These are phyloP conservation scores for Pseudoturritis turrita DNA, from an alignment of 345 rosid species.

Conservation along the genomic window DNA sequence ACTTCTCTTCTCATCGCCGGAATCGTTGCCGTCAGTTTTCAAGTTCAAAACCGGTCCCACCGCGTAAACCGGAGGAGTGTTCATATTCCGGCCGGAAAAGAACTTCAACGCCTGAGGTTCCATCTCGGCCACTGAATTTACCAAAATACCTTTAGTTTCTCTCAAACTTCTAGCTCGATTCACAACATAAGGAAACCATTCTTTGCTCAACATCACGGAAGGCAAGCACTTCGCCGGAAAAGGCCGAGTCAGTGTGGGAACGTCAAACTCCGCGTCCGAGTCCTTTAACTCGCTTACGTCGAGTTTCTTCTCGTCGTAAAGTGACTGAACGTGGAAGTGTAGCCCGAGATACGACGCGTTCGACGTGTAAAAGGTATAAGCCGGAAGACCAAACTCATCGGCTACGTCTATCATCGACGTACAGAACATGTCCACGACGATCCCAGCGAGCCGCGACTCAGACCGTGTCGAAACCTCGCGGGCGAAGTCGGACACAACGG, in stretches of 20 bases:
- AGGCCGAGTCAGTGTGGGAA: constrained; percentile 30
- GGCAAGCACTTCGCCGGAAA: constrained; percentile 36
- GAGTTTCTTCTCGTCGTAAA: constrained; percentile 11
- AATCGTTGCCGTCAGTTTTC: neutral
- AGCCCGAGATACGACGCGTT: constrained; percentile 30
- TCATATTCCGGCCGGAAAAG: neutral
- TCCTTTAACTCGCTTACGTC: constrained; percentile 18
- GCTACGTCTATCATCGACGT: constrained; percentile 43
- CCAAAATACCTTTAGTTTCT: constrained; percentile 37
- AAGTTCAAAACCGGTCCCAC: constrained; percentile 53
- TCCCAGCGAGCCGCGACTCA: constrained; percentile 29
- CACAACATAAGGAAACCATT: neutral
- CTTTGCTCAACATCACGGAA: neutral
- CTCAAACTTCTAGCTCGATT: constrained; percentile 1
- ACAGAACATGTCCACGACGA: constrained; percentile 51
- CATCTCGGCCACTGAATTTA: constrained; percentile 40
- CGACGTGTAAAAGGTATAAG: constrained; percentile 39
- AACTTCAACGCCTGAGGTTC: constrained; percentile 33
- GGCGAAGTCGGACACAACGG: no score
- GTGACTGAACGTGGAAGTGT: constrained; percentile 20
- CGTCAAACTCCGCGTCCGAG: constrained; percentile 18
- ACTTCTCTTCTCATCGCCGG: neutral
- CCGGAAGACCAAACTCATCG: constrained; percentile 35
- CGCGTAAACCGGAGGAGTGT: constrained; percentile 30
- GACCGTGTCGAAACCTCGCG: no score